phyloP scores from a whole-genome alignment of 345 rosid species.

The Melaleuca quinquenervia region DNA sequence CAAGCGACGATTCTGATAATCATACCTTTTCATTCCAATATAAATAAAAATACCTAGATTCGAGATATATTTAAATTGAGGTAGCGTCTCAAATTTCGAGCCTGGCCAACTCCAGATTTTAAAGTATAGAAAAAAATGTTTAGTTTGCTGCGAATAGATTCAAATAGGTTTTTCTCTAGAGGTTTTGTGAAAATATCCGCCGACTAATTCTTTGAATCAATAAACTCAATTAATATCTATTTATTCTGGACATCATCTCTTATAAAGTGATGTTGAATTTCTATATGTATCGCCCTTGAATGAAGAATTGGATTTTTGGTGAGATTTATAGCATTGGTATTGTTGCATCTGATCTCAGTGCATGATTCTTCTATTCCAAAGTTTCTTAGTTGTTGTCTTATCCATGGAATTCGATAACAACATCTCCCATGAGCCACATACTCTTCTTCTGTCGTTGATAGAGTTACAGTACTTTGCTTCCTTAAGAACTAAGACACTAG shows the following conservation, averaged over 20 bases:
- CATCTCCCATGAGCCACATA: not conserved
- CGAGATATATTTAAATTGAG: too few species aligned
- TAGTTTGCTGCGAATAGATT: too few species aligned
- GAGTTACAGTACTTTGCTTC: not conserved
- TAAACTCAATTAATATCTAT: too few species aligned
- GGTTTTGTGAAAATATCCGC: not conserved
- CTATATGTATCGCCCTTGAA: not conserved
- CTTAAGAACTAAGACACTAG: not conserved
- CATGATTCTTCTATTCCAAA: not conserved
- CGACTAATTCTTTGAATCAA: too few species aligned
- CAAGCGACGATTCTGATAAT: too few species aligned
- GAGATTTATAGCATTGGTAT: not conserved
- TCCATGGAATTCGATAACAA: not conserved
- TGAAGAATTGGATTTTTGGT: not conserved
- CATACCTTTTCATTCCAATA: too few species aligned
- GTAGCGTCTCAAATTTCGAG: too few species aligned
- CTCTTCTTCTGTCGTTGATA: not conserved
- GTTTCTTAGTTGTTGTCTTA: not conserved
- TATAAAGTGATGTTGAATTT: not conserved
- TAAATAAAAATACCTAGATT: too few species aligned
- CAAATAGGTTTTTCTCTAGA: not conserved
- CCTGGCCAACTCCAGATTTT: too few species aligned
- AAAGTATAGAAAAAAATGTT: too few species aligned
- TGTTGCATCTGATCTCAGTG: not conserved
- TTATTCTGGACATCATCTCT: too few species aligned